Evolutionary conservation across 225 moss, liverwort and hornwort genomes (phyloP).

Genomic region (Bryum argenteum): DNA sequence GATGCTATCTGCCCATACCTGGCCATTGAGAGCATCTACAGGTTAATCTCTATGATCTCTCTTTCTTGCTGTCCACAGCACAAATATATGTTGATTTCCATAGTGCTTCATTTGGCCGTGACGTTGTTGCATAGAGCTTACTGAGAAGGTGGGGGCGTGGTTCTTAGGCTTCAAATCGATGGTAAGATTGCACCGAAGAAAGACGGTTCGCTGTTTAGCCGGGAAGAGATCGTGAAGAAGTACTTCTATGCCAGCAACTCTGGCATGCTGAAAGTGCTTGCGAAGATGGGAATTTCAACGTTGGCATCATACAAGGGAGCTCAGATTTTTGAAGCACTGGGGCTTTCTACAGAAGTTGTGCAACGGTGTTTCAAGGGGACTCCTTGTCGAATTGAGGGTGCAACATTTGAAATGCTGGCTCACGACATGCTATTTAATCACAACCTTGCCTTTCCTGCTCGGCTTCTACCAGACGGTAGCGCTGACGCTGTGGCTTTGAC

Average conservation of each 20-base stretch:
- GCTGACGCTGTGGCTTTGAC: slow-evolving; percentile 75
- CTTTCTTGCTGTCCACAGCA: slow-evolving; percentile 1
- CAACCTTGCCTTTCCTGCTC: slow-evolving; percentile 56
- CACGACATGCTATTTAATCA: slow-evolving; percentile 62
- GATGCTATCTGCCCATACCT: slow-evolving; percentile 85
- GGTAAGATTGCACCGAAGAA: slow-evolving; percentile 73
- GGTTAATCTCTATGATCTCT: slow-evolving; percentile 26
- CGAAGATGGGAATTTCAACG: slow-evolving; percentile 90
- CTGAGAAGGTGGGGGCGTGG: slow-evolving; percentile 1
- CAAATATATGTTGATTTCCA: not conserved
- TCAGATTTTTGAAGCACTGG: slow-evolving; percentile 85
- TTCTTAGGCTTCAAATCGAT: slow-evolving; percentile 69
- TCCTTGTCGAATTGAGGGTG: slow-evolving; percentile 77
- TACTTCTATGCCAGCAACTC: slow-evolving; percentile 75
- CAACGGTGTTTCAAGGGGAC: slow-evolving; percentile 83
- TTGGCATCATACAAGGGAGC: slow-evolving; percentile 88
- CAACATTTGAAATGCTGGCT: slow-evolving; percentile 78
- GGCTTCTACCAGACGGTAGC: slow-evolving; percentile 57
- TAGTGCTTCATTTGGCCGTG: not conserved
- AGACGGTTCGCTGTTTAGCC: slow-evolving; percentile 50
- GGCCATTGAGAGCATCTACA: slow-evolving; percentile 78
- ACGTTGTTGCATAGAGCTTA: not conserved
- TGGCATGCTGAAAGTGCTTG: slow-evolving; percentile 88
- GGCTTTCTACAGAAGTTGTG: slow-evolving; percentile 77
- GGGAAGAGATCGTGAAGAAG: slow-evolving; percentile 71